phyloP scores from a whole-genome alignment of 148 eudicot species.

The Fagopyrum tataricum region DNA sequence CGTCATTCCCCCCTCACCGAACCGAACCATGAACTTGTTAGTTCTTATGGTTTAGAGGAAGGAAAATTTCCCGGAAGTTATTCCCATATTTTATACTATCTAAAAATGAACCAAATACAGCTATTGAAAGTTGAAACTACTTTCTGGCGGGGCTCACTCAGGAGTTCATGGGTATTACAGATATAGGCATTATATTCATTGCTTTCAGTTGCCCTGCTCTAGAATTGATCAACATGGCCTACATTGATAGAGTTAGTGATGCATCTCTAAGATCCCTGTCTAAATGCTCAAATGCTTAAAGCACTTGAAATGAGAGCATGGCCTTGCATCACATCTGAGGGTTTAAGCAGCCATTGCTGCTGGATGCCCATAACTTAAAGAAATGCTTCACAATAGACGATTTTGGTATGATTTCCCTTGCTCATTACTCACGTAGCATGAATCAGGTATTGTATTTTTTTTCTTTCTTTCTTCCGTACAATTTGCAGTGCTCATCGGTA shows the following conservation, averaged over 20 bases:
- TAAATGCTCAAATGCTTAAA: slow-evolving; percentile 46
- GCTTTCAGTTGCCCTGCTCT: slow-evolving; percentile 53
- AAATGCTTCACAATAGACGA: slow-evolving; percentile 60
- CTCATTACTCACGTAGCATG: slow-evolving; percentile 59
- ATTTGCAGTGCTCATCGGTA: background rate
- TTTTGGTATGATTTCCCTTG: slow-evolving; percentile 65
- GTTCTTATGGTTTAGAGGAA: too few relatives aligned
- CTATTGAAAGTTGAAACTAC: too few relatives aligned
- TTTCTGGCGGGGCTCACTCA: too few relatives aligned
- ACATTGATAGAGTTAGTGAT: slow-evolving; percentile 52
- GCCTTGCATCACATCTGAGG: slow-evolving; percentile 52
- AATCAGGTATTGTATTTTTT: slow-evolving; percentile 40
- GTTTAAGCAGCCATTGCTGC: slow-evolving; percentile 54
- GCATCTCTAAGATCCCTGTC: slow-evolving; percentile 50
- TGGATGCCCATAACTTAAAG: slow-evolving; percentile 70
- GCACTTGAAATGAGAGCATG: slow-evolving; percentile 74
- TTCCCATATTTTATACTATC: too few relatives aligned
- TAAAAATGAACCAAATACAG: too few relatives aligned
- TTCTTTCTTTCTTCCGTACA: background rate
- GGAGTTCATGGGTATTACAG: slow-evolving; percentile 57
- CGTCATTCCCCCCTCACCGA: too few relatives aligned
- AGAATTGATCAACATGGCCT: slow-evolving; percentile 58
- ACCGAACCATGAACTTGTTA: too few relatives aligned
- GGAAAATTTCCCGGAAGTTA: too few relatives aligned
- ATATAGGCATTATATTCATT: slow-evolving; percentile 49